Conservation (phyloP, 169 alveolate species). For the Cryptosporidium baileyi region DNA sequence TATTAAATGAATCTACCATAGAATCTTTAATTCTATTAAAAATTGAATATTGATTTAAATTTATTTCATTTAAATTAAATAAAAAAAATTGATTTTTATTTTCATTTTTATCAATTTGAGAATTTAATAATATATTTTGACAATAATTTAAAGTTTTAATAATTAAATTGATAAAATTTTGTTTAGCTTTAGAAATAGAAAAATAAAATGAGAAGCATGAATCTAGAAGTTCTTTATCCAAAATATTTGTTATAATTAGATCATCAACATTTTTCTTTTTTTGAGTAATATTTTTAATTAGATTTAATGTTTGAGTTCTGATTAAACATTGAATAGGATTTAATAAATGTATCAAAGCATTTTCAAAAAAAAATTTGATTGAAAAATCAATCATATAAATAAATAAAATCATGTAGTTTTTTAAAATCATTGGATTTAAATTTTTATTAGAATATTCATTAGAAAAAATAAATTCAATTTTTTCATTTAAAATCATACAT, state of each 20-base stretch:
- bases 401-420: constrained; percentile 4
- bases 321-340: constrained; percentile 45
- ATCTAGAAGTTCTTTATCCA: constrained; percentile 34
- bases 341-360: constrained; percentile 9
- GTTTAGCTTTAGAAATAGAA: not conserved
- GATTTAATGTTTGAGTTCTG: constrained; percentile 20
- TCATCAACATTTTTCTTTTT: not conserved
- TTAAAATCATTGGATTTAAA: constrained; percentile 6
- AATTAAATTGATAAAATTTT: not conserved
- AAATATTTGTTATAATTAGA: not conserved
- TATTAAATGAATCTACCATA: not conserved
- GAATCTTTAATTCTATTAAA: constrained; percentile 16
- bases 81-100: not conserved
- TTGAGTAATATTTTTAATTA: constrained; percentile 1
- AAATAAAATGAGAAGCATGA: constrained; percentile 40
- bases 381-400: constrained; percentile 18
- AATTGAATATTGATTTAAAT: constrained; percentile 13
- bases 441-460: not conserved
- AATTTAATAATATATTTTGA: not conserved
- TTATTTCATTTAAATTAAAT: not conserved
- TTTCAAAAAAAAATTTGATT: constrained; percentile 15
- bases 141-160: not conserved
- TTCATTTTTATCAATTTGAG: not conserved
- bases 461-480: not conserved
- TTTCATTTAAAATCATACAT: not conserved